Evolutionary conservation across 176 grass and related monocot species (phyloP).

Genomic region (Lolium perenne): DNA sequence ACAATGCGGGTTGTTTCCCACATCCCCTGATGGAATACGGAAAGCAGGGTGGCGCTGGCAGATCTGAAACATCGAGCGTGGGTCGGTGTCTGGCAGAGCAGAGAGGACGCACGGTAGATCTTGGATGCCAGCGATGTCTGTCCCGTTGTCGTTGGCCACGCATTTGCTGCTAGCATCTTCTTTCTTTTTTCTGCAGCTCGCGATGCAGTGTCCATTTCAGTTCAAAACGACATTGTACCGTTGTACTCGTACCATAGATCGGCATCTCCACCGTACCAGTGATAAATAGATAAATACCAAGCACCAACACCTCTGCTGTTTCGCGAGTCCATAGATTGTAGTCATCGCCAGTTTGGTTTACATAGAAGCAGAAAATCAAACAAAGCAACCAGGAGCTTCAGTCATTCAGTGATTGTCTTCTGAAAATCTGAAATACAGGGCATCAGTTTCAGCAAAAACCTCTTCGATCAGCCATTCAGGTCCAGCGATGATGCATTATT

Average conservation of each 20-base stretch:
- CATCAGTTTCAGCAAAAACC: neutral
- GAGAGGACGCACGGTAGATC: slow-evolving; percentile 13
- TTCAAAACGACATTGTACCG: neutral
- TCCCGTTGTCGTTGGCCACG: slow-evolving; percentile 15
- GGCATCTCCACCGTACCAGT: neutral
- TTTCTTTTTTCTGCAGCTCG: neutral
- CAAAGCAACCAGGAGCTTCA: neutral
- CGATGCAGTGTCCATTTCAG: neutral
- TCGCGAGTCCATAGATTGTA: neutral
- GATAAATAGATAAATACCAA: neutral
- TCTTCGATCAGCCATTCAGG: neutral
- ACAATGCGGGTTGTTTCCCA: neutral
- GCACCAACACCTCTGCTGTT: too few species aligned
- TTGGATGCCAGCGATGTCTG: slow-evolving; percentile 29
- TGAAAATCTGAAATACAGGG: neutral
- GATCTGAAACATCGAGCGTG: slow-evolving; percentile 25
- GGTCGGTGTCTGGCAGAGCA: slow-evolving; percentile 6
- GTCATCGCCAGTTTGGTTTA: neutral
- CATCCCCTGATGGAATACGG: neutral
- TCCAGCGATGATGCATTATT: slow-evolving; percentile 15
- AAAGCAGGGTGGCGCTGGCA: neutral
- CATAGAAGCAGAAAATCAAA: neutral
- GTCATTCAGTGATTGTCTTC: neutral
- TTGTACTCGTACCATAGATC: neutral
- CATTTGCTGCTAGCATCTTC: neutral